Percentiles rank a stretch among this genome's conserved stretches.
Conservation (phyloP, 345 rosid genomes). For the Jatropha curcas region DNA sequence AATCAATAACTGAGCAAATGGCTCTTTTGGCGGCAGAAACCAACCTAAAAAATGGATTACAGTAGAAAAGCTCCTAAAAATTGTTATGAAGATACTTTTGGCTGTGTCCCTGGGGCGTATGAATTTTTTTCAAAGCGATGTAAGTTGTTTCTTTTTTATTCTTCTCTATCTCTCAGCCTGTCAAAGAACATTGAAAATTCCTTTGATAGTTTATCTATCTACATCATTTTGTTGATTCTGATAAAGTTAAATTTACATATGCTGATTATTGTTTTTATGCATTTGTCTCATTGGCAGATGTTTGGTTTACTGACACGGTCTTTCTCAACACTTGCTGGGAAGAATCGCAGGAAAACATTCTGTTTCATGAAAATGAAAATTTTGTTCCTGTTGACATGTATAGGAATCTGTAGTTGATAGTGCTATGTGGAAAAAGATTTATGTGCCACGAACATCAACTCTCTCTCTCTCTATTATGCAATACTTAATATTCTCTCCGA, state of each 20-base stretch:
- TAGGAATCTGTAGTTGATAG: background rate
- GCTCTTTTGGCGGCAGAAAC: conserved; percentile 47
- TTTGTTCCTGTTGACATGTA: background rate
- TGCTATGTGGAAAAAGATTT: background rate
- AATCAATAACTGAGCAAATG: conserved; percentile 53
- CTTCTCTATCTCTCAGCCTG: background rate
- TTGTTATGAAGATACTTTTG: background rate
- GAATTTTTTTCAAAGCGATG: conserved; percentile 1
- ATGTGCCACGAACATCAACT: background rate
- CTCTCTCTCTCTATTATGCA: no score
- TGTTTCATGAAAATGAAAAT: background rate
- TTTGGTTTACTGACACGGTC: background rate
- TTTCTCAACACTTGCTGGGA: background rate
- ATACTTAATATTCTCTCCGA: no score
- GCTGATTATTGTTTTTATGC: conserved; percentile 13
- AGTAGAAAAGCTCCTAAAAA: background rate
- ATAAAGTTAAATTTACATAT: background rate
- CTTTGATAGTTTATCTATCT: no score
- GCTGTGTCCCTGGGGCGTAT: background rate
- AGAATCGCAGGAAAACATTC: background rate
- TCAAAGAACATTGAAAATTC: background rate
- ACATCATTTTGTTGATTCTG: background rate
- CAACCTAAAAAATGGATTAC: background rate
- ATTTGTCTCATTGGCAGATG: conserved; percentile 1
- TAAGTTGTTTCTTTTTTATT: conserved; percentile 1